Evolutionary conservation across 129 eudicot species (phyloP).

Genomic region (Flaveria trinervia): DNA sequence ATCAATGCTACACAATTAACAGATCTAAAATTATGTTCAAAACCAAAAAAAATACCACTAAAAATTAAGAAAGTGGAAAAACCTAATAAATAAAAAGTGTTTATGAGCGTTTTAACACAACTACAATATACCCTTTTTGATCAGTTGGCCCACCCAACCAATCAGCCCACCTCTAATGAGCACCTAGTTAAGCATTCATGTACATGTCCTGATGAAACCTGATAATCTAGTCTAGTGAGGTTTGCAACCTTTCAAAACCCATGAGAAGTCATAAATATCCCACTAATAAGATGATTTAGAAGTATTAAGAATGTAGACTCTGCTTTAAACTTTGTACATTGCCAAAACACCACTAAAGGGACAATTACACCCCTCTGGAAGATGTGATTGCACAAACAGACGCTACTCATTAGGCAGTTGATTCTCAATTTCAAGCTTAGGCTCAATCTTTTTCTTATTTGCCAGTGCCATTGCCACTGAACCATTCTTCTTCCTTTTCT

Average conservation of each 20-base stretch:
- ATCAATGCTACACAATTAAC: too few relatives aligned
- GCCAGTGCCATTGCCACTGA: constrained; percentile 28
- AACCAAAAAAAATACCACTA: too few relatives aligned
- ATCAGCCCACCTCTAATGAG: not conserved
- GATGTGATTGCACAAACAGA: constrained; percentile 17
- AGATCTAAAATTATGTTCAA: too few relatives aligned
- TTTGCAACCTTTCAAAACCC: not conserved
- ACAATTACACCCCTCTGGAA: constrained; percentile 1
- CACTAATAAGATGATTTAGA: constrained; percentile 32
- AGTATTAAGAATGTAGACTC: constrained; percentile 27
- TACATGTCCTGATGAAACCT: not conserved
- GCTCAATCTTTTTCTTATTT: constrained; percentile 32
- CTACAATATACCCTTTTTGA: not conserved
- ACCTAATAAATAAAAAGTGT: too few relatives aligned
- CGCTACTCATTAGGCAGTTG: constrained; percentile 15
- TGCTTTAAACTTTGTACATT: constrained; percentile 38
- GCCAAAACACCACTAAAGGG: constrained; percentile 29
- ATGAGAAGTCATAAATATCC: constrained; percentile 11
- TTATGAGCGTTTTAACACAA: not conserved
- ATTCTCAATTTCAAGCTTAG: constrained; percentile 39
- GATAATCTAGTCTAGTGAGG: too few relatives aligned
- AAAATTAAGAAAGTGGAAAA: too few relatives aligned
- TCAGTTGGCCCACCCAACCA: not conserved
- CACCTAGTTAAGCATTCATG: constrained; percentile 10
- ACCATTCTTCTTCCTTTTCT: constrained; percentile 44